Evolutionary conservation across 1,284 basidiomycete genomes (phyloP), one percentile per base, ranked within the genome.

Genomic region (Sanguinoderma infundibulare): DNA sequence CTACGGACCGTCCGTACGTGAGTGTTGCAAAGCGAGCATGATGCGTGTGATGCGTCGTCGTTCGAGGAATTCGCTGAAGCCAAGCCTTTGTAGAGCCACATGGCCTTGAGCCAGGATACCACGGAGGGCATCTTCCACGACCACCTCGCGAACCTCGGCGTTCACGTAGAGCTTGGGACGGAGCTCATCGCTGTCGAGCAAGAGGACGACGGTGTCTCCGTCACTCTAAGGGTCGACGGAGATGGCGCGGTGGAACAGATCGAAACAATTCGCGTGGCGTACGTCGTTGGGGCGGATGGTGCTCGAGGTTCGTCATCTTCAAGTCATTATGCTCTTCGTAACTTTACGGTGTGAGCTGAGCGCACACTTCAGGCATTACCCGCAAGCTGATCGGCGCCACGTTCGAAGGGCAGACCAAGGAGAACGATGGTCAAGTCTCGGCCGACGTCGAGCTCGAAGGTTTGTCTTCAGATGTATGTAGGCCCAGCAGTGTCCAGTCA

Each of bases 221-320:
- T 69, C 20, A 54, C 60, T 2, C 53, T 66, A n/a, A 60, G 50
- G 12, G 53, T 38, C 10, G 46, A n/a, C n/a, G n/a, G n/a, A 3
- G 15, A 7, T 6, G 51, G 53, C 6, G 65, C 46, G 2, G 3
- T 35, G 5, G 67, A 67, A 32, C 22, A 9, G 2, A 22, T 34
- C 1, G 67, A 69, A 49, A 66, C 34, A 53, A 50, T 70, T 20
- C 26, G 59, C 3, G 57, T 58, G 17, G 55, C 66, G 1, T 78
- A 68, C 40, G 52, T 80, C 1, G 63, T 79, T 10, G 78, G 78
- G 1, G 69, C 77, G 1, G 78, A 80, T 63, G 79, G 78, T 15
- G 78, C 73, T 8, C 69, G 66, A 67, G 74, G 77, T 78, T 2
- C 47, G 56, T 47, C 36, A 2, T 17, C 34, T 9, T n/a, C 17